Conservation (phyloP, 441 rosid genomes). For the Pelargonium myrrhifolium region DNA sequence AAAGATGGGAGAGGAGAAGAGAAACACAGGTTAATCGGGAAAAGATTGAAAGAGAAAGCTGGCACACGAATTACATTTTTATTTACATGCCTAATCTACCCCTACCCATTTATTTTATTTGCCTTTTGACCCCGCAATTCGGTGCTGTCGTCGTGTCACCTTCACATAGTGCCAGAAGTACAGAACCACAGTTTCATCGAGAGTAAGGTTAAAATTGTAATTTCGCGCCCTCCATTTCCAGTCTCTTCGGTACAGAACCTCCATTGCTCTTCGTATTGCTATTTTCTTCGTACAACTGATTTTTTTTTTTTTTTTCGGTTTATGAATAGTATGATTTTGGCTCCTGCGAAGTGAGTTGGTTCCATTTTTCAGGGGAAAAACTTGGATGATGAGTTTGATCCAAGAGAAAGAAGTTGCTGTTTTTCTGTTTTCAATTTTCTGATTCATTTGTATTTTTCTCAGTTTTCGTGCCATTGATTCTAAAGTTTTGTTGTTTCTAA, state of each 20-base stretch:
- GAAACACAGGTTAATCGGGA: constrained; percentile 7
- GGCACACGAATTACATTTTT: constrained; percentile 5
- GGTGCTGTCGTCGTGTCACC: constrained; percentile 4
- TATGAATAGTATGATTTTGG: neutral
- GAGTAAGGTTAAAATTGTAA: neutral
- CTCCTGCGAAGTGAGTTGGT: neutral
- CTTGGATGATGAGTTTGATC: neutral
- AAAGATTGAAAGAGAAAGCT: constrained; percentile 2
- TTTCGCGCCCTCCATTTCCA: neutral
- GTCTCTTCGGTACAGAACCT: neutral
- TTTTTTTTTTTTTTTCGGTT: neutral
- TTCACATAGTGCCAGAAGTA: neutral
- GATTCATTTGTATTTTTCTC: neutral
- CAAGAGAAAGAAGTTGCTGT: neutral
- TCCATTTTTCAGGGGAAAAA: neutral
- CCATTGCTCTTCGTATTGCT: neutral
- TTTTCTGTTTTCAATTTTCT: neutral
- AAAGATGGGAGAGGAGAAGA: neutral
- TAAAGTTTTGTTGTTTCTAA: neutral
- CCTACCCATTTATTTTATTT: neutral
- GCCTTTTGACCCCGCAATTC: neutral
- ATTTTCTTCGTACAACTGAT: too few species aligned
- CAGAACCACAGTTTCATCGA: neutral
- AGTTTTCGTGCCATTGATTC: neutral
- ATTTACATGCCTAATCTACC: neutral